phyloP scores from a whole-genome alignment of 1,139 yeast species.

The Zygoascus meyerae region DNA sequence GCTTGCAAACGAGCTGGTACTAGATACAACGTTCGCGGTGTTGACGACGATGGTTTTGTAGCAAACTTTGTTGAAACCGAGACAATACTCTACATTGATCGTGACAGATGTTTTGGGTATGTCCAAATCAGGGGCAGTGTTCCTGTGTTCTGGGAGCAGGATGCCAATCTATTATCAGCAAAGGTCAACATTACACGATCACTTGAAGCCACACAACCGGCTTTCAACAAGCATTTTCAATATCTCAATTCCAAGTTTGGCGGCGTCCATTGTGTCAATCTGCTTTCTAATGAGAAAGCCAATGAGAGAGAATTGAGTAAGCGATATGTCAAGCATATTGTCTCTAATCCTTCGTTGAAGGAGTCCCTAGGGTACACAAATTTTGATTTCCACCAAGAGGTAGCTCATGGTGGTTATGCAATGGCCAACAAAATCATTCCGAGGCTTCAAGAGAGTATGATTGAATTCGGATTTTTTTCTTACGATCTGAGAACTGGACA shows the following conservation, averaged over 20 bases:
- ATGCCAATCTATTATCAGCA: constrained; percentile 65
- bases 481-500: constrained; percentile 44
- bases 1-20: constrained; percentile 97
- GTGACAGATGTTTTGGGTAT: constrained; percentile 61
- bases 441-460: constrained; percentile 55
- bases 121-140: constrained; percentile 91
- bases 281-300: constrained; percentile 64
- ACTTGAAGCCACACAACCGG: constrained; percentile 85
- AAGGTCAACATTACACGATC: constrained; percentile 87
- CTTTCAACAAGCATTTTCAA: constrained; percentile 76
- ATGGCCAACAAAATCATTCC: constrained; percentile 73
- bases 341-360: constrained; percentile 39
- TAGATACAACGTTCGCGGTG: constrained; percentile 86
- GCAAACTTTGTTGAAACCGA: constrained; percentile 97
- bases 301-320: constrained; percentile 69
- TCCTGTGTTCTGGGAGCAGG: constrained; percentile 98
- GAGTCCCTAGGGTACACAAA: constrained; percentile 49
- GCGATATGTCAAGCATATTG: constrained; percentile 55
- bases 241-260: constrained; percentile 71
- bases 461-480: constrained; percentile 75
- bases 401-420: constrained; percentile 80
- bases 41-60: constrained; percentile 91
- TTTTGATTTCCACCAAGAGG: constrained; percentile 92
- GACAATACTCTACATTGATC: constrained; percentile 55
- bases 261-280: constrained; percentile 75